Evolutionary conservation across 1,284 basidiomycete genomes (phyloP), one percentile per base, ranked within the genome.

Genomic region (Lignosus rhinocerotis): DNA sequence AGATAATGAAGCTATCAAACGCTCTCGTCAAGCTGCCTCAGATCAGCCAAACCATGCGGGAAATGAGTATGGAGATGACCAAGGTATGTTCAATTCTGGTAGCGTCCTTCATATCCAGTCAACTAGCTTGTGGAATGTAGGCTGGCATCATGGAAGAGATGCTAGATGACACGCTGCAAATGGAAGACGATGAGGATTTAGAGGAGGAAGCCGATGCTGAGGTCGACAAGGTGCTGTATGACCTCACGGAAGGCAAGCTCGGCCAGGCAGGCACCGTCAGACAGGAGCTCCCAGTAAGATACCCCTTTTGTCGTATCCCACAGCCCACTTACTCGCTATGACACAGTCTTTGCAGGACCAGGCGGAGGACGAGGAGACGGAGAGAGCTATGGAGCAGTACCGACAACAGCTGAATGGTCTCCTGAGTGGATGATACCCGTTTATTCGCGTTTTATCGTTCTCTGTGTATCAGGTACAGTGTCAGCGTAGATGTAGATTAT

Each of bases 21-120:
- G 80, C 89, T 48, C 83, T 99, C 46, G 81, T 99, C 68, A 95
- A 89, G 71, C 80, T 99, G 36, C 97, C 97, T 16, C 93, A 99
- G 72, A 86, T 99, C 54, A 92, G 88, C 72, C 89, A 88, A 64
- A 84, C 87, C 0, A 99, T 99, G 97, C 85, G 94, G 32, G 92
- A 98, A 70, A 96, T 99, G 94, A 93, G 90, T 68, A 93, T 95
- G 86, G 96, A 99, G 75, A 98, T 99, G 95, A 98, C 93, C 65
- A 98, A 98, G 85, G 94, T 92, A 60, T 21, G 73, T 52, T 36
- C 6, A n/a, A n/a, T 10, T 12, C 25, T 11, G 11, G 14, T 33
- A 16, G 25, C 17, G 32, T 21, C 30, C 44, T 45, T 42, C n/a
- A 45, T 50, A 1, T 33, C 16, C 39, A 6, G 4, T 11, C 38